Conservation (phyloP, 805 yeast species). For the Candida saitoana region DNA sequence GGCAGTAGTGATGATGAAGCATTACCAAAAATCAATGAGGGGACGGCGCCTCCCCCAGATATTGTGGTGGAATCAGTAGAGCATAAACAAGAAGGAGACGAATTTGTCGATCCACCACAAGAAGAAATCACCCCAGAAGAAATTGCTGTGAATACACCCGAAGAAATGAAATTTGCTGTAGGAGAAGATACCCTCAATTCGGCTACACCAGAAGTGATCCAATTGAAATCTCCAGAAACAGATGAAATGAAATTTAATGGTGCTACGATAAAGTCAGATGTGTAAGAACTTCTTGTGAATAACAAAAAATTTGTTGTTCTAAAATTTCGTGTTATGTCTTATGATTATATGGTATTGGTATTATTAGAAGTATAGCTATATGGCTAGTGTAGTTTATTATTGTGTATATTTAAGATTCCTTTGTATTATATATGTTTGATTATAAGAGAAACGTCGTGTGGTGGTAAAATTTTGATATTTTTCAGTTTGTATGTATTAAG, state of each 20-base stretch:
- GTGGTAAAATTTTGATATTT: background rate
- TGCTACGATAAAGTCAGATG: background rate
- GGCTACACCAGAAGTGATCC: background rate
- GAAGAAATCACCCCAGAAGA: background rate
- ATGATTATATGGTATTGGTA: background rate
- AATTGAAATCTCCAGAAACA: background rate
- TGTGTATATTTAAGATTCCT: slow-evolving; percentile 1
- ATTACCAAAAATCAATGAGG: slow-evolving; percentile 1
- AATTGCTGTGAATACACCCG: background rate
- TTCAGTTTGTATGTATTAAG: background rate
- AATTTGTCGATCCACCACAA: background rate
- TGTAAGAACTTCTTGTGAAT: too few relatives aligned
- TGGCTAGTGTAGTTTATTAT: background rate
- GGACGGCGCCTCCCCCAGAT: background rate
- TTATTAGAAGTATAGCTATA: background rate
- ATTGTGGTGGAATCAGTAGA: background rate
- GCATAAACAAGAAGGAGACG: background rate
- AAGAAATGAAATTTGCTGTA: too few relatives aligned
- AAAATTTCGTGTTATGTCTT: too few relatives aligned
- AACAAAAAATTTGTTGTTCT: too few relatives aligned
- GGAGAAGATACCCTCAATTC: background rate
- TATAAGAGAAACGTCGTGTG: background rate
- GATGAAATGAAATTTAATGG: background rate
- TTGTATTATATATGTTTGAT: background rate
- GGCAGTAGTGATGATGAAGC: slow-evolving; percentile 5